Percentiles rank a stretch among this genome's conserved stretches.
Conservation (phyloP, 2,329 filamentous ascomycete species). For the Nothomitra cinnamomea region DNA sequence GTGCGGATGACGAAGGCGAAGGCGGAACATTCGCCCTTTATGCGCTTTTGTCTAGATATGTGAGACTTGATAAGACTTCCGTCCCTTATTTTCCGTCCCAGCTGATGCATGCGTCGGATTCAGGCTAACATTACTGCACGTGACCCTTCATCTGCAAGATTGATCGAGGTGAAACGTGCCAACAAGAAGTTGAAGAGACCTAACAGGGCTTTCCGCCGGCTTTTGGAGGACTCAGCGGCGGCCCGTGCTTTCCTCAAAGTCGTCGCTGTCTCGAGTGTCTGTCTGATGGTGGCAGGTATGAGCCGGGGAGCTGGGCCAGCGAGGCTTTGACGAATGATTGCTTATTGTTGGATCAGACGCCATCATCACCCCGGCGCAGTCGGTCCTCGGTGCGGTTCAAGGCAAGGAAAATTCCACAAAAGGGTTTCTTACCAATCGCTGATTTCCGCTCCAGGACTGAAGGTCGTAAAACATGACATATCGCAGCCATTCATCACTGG, state of each 20-base stretch:
- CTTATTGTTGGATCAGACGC: slow-evolving; percentile 30
- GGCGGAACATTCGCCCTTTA: slow-evolving; percentile 54
- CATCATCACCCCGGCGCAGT: slow-evolving; percentile 52
- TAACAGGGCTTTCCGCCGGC: slow-evolving; percentile 34
- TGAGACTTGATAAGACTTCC: slow-evolving; percentile 14
- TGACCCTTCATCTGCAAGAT: slow-evolving; percentile 37
- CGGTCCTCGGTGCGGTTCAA: slow-evolving; percentile 51
- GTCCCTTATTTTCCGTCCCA: background rate
- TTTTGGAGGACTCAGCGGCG: too few relatives aligned
- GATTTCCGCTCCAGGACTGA: slow-evolving; percentile 17
- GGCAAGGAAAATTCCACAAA: slow-evolving; percentile 18
- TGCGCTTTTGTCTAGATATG: slow-evolving; percentile 43
- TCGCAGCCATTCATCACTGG: slow-evolving; percentile 41
- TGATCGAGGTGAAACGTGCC: slow-evolving; percentile 40
- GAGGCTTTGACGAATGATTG: background rate
- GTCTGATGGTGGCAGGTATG: slow-evolving; percentile 36
- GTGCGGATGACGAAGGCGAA: slow-evolving; percentile 53
- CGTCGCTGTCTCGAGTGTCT: too few relatives aligned
- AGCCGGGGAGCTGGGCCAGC: background rate
- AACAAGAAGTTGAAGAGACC: slow-evolving; percentile 37
- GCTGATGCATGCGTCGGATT: background rate
- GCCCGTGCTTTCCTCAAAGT: too few relatives aligned
- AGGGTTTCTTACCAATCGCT: background rate
- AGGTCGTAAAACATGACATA: slow-evolving; percentile 40
- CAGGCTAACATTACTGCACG: slow-evolving; percentile 40